phyloP scores from a whole-genome alignment of 805 yeast species.

The Spencermartinsiella europaea region DNA sequence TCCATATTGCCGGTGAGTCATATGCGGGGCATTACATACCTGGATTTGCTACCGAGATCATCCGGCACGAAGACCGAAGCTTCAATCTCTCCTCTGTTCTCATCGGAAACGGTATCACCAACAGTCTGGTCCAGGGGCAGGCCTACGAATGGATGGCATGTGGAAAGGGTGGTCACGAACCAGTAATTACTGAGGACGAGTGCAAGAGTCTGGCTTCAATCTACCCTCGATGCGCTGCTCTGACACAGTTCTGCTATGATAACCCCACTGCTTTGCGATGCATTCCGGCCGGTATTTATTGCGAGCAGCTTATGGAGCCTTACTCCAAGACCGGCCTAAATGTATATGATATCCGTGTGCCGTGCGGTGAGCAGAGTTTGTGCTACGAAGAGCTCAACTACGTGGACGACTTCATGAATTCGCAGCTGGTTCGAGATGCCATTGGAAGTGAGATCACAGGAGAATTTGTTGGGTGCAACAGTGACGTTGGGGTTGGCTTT shows the following conservation, averaged over 20 bases:
- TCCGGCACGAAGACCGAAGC: conserved; percentile 54
- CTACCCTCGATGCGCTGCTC: conserved; percentile 66
- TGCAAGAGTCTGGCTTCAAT: conserved; percentile 63
- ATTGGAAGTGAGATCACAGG: conserved; percentile 80
- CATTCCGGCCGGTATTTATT: conserved; percentile 84
- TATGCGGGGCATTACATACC: conserved; percentile 92
- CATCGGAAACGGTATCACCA: conserved; percentile 90
- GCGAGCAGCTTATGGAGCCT: conserved; percentile 77
- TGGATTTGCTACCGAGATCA: conserved; percentile 76
- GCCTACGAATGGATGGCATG: conserved; percentile 92
- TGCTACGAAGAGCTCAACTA: conserved; percentile 73
- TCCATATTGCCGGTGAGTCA: conserved; percentile 88
- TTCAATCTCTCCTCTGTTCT: conserved; percentile 70
- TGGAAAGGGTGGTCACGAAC: conserved; percentile 80
- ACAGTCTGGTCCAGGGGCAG: conserved; percentile 72
- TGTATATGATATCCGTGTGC: conserved; percentile 81
- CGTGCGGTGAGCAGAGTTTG: conserved; percentile 39
- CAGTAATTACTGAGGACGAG: conserved; percentile 69
- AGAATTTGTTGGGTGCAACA: conserved; percentile 67
- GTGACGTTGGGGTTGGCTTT: conserved; percentile 48
- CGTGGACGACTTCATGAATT: conserved; percentile 71
- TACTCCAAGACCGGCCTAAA: conserved; percentile 76
- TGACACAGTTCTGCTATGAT: conserved; percentile 69
- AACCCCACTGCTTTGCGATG: conserved; percentile 70
- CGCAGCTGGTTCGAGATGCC: conserved; percentile 63